Evolutionary conservation across 306 rosid genomes (phyloP), one percentile per base, ranked within the genome.

Genomic region (Trichosanthes truncata): DNA sequence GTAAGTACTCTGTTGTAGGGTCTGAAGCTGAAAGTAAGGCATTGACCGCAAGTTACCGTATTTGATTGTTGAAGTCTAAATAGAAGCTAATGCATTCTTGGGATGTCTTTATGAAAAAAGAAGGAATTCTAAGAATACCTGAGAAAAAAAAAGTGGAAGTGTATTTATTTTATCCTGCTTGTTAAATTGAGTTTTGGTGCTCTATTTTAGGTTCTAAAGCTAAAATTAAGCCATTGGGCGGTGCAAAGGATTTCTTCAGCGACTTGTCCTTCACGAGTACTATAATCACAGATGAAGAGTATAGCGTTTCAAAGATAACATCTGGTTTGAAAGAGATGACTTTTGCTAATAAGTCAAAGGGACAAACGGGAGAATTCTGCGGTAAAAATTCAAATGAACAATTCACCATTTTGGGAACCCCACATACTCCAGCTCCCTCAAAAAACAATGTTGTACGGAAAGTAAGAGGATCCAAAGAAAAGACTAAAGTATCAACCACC

Each of bases 201-300:
- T 86, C 75, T 74, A 18, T 89, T 89, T 82, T 91, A 95, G 97
- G 93, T 83, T 78, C 92, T 52, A 86, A 83, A 88, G 85, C 84
- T 79, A 86, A 63, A 61, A 83, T 62, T 81, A 77, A 72, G 52
- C 90, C 78, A 83, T 51, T 14, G 35, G 78, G 53, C 36, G 76
- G 78, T 78, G 81, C 77, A 59, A 81, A 82, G 20, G 77, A 45
- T 57, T 78, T 86, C 69, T 38, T 83, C 67, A 17, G 74, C 51
- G 86, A 81, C 81, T 81, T 91, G 85, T 92, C 91, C 79, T 91
- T 91, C 78, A 60, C 49, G 74, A 91, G 97, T 82, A 79, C 89
- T 45, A 81, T 95, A 78, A 87, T 95, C 40, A 86, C 86, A 78
- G 81, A 86, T 83, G 91, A 91, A 82, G 97, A 91, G 84, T 95